Evolutionary conservation across 2,329 filamentous ascomycete genomes (phyloP).

Genomic region (Venturia aucupariae): DNA sequence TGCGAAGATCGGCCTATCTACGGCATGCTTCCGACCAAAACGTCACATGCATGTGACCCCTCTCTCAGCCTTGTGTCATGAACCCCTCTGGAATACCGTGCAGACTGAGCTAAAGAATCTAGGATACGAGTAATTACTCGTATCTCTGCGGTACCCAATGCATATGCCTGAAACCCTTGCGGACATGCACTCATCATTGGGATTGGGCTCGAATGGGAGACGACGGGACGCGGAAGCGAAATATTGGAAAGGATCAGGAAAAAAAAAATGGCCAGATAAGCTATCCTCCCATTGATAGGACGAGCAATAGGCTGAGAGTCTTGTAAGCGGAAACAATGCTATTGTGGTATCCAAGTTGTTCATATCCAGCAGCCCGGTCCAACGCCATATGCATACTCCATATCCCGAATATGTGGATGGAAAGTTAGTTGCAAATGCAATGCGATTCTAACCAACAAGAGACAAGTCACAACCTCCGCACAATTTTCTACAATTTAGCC

Average conservation of each 20-base stretch:
- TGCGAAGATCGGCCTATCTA: background rate
- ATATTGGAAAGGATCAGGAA: no score
- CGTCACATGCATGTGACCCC: background rate
- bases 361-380: background rate
- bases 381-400: background rate
- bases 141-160: no score
- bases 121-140: no score
- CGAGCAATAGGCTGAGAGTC: background rate
- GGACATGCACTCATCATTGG: no score
- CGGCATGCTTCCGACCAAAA: background rate
- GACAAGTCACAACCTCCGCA: background rate
- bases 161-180: no score
- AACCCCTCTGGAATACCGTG: no score
- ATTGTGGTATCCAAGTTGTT: background rate
- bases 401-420: background rate
- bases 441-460: background rate
- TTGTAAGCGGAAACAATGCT: background rate
- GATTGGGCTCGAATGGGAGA: no score
- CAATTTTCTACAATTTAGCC: slow-evolving; percentile 37
- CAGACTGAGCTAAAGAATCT: no score
- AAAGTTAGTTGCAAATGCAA: background rate
- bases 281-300: background rate
- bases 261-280: no score
- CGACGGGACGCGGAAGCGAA: no score
- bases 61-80: background rate